Conservation (phyloP, 768 basidiomycete species). For the Russula olivacea region DNA sequence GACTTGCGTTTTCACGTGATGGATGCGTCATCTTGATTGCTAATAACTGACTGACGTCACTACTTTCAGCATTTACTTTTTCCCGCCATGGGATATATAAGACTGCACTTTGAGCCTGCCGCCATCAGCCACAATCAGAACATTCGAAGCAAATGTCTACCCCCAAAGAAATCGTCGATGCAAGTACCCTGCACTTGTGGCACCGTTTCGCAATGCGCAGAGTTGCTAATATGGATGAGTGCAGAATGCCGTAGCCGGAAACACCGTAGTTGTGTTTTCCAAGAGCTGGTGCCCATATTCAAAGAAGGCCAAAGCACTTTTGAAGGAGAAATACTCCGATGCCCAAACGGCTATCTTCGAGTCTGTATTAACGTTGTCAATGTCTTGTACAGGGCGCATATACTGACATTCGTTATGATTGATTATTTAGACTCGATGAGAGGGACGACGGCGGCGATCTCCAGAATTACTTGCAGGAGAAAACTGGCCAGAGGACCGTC, state of each 20-base stretch:
- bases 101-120: neutral
- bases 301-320: constrained; percentile 35
- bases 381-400: neutral
- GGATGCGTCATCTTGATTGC: neutral
- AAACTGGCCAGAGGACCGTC: constrained; percentile 67
- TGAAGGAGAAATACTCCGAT: constrained; percentile 30
- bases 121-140: neutral
- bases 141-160: constrained; percentile 6
- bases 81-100: neutral
- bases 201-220: neutral
- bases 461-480: constrained; percentile 57
- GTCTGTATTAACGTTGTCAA: constrained; percentile 25
- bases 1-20: neutral
- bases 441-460: constrained; percentile 49
- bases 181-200: neutral
- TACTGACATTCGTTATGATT: neutral
- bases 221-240: neutral
- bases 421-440: constrained; percentile 46
- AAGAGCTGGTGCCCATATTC: constrained; percentile 40
- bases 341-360: constrained; percentile 31
- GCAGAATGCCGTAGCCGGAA: constrained; percentile 32
- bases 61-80: neutral
- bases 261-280: constrained; percentile 37
- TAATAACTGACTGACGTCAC: neutral
- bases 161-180: constrained; percentile 15